Conservation (phyloP, 345 rosid species). For the Populus ilicifolia region DNA sequence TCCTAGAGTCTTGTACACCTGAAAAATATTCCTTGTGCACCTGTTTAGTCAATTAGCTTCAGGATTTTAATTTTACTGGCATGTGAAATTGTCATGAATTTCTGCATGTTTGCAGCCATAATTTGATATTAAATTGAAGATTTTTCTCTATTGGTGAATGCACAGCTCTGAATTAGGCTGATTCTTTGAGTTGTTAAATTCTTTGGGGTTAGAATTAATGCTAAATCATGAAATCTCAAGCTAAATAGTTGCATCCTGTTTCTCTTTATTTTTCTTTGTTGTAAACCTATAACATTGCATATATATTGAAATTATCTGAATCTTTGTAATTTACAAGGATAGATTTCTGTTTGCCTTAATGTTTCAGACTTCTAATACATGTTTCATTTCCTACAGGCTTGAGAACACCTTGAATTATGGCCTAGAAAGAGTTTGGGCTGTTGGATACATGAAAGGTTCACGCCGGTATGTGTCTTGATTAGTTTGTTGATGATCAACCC, state of each 20-base stretch:
- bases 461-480: slow-evolving; percentile 58
- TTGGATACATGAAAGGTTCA: slow-evolving; percentile 82
- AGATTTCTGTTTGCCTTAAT: not conserved
- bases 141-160: not conserved
- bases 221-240: not conserved
- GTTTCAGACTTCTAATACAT: not conserved
- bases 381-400: slow-evolving; percentile 50
- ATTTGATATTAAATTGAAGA: not conserved
- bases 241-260: not conserved
- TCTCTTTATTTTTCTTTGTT: not conserved
- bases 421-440: slow-evolving; percentile 97
- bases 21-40: not conserved
- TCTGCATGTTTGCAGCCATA: not conserved
- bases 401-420: slow-evolving; percentile 88
- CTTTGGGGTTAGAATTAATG: not conserved
- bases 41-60: not conserved
- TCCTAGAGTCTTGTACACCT: not conserved
- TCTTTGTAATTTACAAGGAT: not conserved
- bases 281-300: not conserved
- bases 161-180: not conserved
- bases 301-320: not conserved
- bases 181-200: not conserved
- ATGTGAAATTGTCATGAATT: not conserved
- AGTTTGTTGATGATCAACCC: not conserved
- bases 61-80: not conserved